Percentiles rank a stretch among this genome's conserved stretches.
Evolutionary conservation across 1,284 basidiomycete species (phyloP).

Genomic region (Boletus sp.): DNA sequence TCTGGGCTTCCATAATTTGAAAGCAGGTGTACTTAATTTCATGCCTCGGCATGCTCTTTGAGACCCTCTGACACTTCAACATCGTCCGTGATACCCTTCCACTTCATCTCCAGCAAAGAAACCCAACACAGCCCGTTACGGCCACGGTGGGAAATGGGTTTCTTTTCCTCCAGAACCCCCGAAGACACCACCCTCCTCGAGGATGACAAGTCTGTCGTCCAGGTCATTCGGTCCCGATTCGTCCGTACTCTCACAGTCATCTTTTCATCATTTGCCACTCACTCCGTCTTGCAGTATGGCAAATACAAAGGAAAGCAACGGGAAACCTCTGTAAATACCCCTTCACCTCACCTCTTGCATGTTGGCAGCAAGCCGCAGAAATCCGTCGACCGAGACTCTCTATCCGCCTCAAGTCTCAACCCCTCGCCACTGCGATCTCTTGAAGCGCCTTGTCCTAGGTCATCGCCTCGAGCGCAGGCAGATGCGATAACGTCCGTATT

Average conservation of each 20-base stretch:
- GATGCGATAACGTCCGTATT: slow-evolving; percentile 64
- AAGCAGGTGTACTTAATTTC: slow-evolving; percentile 18
- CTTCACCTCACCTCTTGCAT: slow-evolving; percentile 26
- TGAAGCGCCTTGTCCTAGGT: slow-evolving; percentile 20
- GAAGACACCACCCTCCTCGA: slow-evolving; percentile 37
- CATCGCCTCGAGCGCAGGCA: slow-evolving; percentile 41
- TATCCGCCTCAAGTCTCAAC: slow-evolving; percentile 4
- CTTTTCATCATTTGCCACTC: slow-evolving; percentile 11
- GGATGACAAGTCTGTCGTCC: slow-evolving; percentile 48
- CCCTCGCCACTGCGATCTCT: slow-evolving; percentile 24
- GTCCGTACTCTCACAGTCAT: slow-evolving; percentile 43
- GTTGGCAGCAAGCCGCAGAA: slow-evolving; percentile 20
- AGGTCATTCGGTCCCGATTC: slow-evolving; percentile 70
- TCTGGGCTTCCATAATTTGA: no score
- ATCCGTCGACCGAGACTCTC: slow-evolving; percentile 18
- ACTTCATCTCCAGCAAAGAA: slow-evolving; percentile 1
- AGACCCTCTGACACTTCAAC: slow-evolving; percentile 26
- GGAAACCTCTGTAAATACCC: slow-evolving; percentile 33
- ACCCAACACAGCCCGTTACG: background rate
- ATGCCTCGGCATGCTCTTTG: slow-evolving; percentile 6
- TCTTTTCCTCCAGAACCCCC: slow-evolving; percentile 51
- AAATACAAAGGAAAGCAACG: slow-evolving; percentile 62
- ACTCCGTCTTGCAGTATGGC: slow-evolving; percentile 49
- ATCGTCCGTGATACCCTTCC: slow-evolving; percentile 15
- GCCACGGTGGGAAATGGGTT: slow-evolving; percentile 42